Conservation (phyloP, 371 early-diverging fungal genomes). For the Mucor sp. region DNA sequence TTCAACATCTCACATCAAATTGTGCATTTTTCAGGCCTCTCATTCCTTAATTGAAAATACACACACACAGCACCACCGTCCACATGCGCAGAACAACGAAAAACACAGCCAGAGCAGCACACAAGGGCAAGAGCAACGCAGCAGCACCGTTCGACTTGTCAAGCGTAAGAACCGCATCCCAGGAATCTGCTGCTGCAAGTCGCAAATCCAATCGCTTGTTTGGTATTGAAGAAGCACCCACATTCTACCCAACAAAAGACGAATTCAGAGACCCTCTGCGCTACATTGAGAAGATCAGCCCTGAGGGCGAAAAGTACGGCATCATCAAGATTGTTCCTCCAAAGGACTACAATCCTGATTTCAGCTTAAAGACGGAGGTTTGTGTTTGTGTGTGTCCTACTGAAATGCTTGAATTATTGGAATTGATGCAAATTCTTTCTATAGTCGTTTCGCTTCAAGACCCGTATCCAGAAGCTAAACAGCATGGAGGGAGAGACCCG, state of each 20-base stretch:
- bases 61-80: neutral
- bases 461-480: conserved; percentile 89
- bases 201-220: conserved; percentile 41
- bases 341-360: conserved; percentile 77
- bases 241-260: conserved; percentile 80
- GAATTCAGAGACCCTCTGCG: conserved; percentile 86
- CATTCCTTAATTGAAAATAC: neutral
- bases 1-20: neutral
- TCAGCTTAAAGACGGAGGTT: conserved; percentile 85
- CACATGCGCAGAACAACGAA: conserved; percentile 13
- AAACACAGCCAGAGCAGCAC: conserved; percentile 1
- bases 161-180: conserved; percentile 8
- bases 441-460: conserved; percentile 88
- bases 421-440: neutral
- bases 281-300: conserved; percentile 83
- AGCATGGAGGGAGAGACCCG: conserved; percentile 90
- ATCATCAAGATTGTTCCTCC: conserved; percentile 96
- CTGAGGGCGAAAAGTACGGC: conserved; percentile 81
- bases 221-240: conserved; percentile 75
- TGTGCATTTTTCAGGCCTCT: neutral
- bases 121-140: neutral
- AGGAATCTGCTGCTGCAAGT: neutral
- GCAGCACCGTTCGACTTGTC: conserved; percentile 17
- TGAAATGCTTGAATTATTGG: neutral
- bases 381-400: conserved; percentile 33